phyloP scores from a whole-genome alignment of 495 filamentous ascomycete genomes.

The Penicillium pulvis region DNA sequence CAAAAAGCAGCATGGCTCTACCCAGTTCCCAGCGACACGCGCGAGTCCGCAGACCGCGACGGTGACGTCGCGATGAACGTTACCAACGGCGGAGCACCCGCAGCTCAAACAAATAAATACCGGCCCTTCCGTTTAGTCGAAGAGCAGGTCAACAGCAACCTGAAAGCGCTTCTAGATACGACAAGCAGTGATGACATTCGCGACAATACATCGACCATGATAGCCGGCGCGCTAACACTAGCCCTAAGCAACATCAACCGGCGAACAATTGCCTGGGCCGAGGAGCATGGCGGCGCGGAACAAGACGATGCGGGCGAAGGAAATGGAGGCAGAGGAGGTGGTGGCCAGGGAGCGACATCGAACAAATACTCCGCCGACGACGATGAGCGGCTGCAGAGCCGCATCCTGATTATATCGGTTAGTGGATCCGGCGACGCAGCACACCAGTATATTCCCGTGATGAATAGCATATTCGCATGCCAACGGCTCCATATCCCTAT shows the following conservation, averaged over 20 bases:
- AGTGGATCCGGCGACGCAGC: constrained; percentile 82
- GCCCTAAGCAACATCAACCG: constrained; percentile 87
- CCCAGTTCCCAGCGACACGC: constrained; percentile 45
- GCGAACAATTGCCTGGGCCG: constrained; percentile 48
- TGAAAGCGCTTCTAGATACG: constrained; percentile 65
- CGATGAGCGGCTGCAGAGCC: constrained; percentile 63
- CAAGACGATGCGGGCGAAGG: constrained; percentile 35
- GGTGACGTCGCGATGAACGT: constrained; percentile 42
- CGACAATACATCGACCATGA: constrained; percentile 69
- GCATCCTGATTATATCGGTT: constrained; percentile 84
- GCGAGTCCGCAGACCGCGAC: constrained; percentile 31
- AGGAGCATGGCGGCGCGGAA: constrained; percentile 46
- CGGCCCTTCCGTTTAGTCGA: constrained; percentile 87
- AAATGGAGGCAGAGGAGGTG: constrained; percentile 20
- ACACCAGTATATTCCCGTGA: constrained; percentile 93
- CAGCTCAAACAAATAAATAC: constrained; percentile 80
- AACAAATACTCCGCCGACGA: constrained; percentile 42
- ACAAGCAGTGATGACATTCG: constrained; percentile 62
- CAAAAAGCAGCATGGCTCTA: constrained; percentile 88
- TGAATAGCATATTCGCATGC: constrained; percentile 97
- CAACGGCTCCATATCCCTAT: constrained; percentile 82
- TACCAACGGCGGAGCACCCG: constrained; percentile 10
- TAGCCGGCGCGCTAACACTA: constrained; percentile 88
- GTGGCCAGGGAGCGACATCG: constrained; percentile 18
- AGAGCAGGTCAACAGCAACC: constrained; percentile 67